Base-by-base conservation (phyloP, 176 grass and related monocot genomes). In the Carex kokanica region DNA sequence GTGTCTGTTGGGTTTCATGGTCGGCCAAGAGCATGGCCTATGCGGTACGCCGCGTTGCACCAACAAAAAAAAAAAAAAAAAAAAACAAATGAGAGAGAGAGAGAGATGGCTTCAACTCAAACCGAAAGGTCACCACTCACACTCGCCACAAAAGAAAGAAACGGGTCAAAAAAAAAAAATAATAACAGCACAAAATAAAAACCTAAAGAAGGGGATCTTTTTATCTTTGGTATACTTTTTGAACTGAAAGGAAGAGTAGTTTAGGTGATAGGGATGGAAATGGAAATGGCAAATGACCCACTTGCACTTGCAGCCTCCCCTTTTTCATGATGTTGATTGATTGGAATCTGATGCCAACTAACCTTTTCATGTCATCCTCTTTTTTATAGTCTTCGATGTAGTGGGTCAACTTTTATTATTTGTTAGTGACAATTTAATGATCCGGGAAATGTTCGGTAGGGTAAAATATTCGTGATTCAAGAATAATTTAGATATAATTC, bases 241-340 rank as follows among this genome's bases (percentile, higher is more conserved):
- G 51, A 36, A 21, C n/a, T 3, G 56, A 31, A 14, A 31, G 27
- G 13, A 24, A 66, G 5, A 61, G 36, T 23, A 5, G 40, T 61
- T 56, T 32, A 62, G 21, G 23, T 20, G 59, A 38, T 62, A 40
- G 78, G 47, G 51, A 78, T 80, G 56, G 60, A 65, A 82, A 80
- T 81, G 59, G 79, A 81, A 81, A 81, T 82, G 79, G 79, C 79
- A 82, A 82, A 52, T 64, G 58, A 32, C 80, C 60, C 60, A 67
- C 56, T 63, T 81, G 78, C 78, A 81, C 60, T 82, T 66, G 59
- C 41, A 61, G 41, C 79, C 58, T 47, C 6, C 45, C n/a, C 80
- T 82, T 82, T 82, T 82, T 66, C 61, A 14, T 82, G 80, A 82
- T 82, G 53, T 82, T 82, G 80, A 82, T 82, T 82, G 80, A 82